Base-by-base conservation (phyloP, 2,329 filamentous ascomycete genomes). In the Colletotrichum gigasporum region DNA sequence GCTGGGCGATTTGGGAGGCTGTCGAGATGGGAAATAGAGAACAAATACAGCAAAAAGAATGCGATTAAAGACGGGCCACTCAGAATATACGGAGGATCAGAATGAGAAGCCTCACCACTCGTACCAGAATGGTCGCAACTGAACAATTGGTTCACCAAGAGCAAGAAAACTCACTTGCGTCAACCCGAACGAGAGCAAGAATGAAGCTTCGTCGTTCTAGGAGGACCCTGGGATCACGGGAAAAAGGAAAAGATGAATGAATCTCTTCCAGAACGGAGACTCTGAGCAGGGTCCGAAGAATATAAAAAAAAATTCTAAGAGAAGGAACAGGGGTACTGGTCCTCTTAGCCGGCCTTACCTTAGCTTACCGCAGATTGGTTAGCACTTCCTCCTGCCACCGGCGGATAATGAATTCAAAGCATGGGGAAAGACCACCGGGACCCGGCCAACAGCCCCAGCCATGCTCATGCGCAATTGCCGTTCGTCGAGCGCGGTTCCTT, bases 281-380 rank as follows among this genome's bases (percentile, higher is more conserved):
- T 62, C 56, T 42, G 56, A 65, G 44, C 62, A 65, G 48, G 48
- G 16, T 37, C 61, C 61, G 56, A 64, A 30, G 56, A 12, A 61
- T 63, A 64, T 64, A 65, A 61, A 39, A 55, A 47, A 63, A 44
- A 16, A 22, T 18, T 16, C 16, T 18, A 47, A 52, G 39, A 47
- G 42, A 60, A 44, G 44, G 28, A 26, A 44, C 26, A n/a, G n/a
- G n/a, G n/a, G n/a, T n/a, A n/a, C n/a, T n/a, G n/a, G n/a, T 45
- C 30, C 28, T 39, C 44, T 41, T 56, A 42, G 58, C 42, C 58
- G 52, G 52, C 34, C 52, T 50, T 30, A 39, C 57, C 41, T 55
- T 45, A 42, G 24, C 39, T 48, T 54, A 34, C 62, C 41, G 37
- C 34, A 44, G 28, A 54, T 59, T 45, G 30, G 30, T 47, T 42